Base-by-base conservation (phyloP, 805 yeast species). In the Candida cerambycidarum region DNA sequence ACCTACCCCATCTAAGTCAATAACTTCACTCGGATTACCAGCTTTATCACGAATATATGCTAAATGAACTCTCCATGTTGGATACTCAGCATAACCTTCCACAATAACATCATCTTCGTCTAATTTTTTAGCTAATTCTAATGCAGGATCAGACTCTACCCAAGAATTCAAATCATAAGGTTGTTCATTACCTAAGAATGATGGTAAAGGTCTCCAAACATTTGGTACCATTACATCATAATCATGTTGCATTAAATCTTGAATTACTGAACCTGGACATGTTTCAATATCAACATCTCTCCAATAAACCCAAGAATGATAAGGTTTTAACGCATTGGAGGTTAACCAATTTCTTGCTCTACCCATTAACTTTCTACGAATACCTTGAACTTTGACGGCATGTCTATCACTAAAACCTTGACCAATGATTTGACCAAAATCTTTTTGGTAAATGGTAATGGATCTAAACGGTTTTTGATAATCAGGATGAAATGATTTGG, bases 191-290 rank as follows among this genome's bases (percentile, higher is more conserved):
- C 93, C 95, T 48, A 93, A 76, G 65, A 90, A 93, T 35, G 82
- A 84, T 2, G 99, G 99, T 47, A 93, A 73, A 2, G 98, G 99
- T 54, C 99, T 76, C 99, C 99, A 93, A 25, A 93, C 97, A 57
- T 93, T 89, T 21, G 89, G 95, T 30, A 84, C 82, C 61, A 86
- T 72, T 12, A 86, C 85, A 56, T 86, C 95, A 57, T 73, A 82
- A 50, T 78, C 76, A 42, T 63, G 69, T 48, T 76, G 73, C 92
- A 86, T 85, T 64, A 86, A 68, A 55, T 77, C 82, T 61, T 86
- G 82, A 47, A 86, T 78, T 38, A 86, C 83, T 32, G 82, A 73
- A 5, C 88, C 89, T 0, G 92, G 90, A 51, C 86, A 80, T n/a
- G 85, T 72, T 56, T 86, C 95, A 39, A 86, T 81, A 57, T 86